Evolutionary conservation across 2,329 filamentous ascomycete genomes (phyloP).

Genomic region (Camptophora hylomeconis): DNA sequence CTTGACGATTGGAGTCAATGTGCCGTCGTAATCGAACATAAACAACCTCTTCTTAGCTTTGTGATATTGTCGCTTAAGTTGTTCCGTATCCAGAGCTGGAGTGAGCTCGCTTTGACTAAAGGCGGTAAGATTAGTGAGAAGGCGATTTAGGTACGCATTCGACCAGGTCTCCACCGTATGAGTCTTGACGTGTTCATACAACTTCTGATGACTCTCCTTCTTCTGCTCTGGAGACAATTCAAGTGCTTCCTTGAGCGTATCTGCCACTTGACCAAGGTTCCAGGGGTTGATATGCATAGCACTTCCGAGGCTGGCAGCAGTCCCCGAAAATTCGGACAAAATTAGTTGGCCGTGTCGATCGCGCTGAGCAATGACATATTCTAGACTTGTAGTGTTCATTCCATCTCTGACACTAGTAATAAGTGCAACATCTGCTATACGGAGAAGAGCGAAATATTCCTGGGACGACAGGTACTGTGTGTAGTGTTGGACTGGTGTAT

Average conservation of each 20-base stretch:
- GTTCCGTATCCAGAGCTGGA: conserved; percentile 63
- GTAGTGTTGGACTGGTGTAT: conserved; percentile 86
- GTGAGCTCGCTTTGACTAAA: conserved; percentile 65
- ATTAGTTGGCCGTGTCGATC: conserved; percentile 79
- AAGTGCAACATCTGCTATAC: conserved; percentile 77
- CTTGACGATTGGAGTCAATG: conserved; percentile 85
- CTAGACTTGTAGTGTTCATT: conserved; percentile 94
- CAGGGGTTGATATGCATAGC: conserved; percentile 96
- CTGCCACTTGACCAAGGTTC: conserved; percentile 74
- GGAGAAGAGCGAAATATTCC: conserved; percentile 89
- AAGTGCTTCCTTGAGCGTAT: conserved; percentile 52
- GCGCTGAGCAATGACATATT: conserved; percentile 87
- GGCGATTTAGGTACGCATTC: conserved; percentile 60
- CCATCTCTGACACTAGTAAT: conserved; percentile 94
- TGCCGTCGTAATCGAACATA: conserved; percentile 99
- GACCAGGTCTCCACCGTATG: conserved; percentile 85
- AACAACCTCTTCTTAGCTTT: conserved; percentile 69
- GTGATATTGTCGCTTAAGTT: conserved; percentile 61
- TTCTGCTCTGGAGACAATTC: conserved; percentile 59
- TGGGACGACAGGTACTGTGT: conserved; percentile 80
- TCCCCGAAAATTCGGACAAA: conserved; percentile 91
- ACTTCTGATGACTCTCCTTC: conserved; percentile 53
- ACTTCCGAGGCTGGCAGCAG: conserved; percentile 68
- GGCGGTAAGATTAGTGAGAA: conserved; percentile 67
- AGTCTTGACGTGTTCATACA: conserved; percentile 73